A percentile compares a stretch with the other conserved stretches of the same genome.
These are phyloP conservation scores for Limnanthes douglasii DNA, from an alignment of 345 rosid genomes.

Conservation along the genomic window DNA sequence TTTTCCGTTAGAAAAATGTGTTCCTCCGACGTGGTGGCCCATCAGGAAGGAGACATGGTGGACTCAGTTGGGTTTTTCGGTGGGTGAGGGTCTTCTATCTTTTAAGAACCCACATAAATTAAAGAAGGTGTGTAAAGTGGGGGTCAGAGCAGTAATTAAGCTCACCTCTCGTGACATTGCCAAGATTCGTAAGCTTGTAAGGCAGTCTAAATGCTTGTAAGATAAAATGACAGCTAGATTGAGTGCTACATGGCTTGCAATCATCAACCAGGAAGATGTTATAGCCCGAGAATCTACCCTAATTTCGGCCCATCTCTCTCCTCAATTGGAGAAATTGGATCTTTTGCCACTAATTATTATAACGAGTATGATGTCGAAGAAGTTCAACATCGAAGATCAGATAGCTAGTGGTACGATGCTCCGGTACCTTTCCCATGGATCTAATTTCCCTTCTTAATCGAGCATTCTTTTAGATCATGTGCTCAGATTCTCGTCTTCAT, in stretches of 20 bases:
- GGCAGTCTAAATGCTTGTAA: slow-evolving; percentile 81
- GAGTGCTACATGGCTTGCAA: slow-evolving; percentile 73
- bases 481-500: too few relatives aligned
- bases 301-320: slow-evolving; percentile 36
- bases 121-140: slow-evolving; percentile 84
- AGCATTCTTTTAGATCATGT: too few relatives aligned
- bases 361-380: slow-evolving; percentile 67
- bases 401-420: too few relatives aligned
- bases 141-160: slow-evolving; percentile 74
- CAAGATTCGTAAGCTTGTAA: slow-evolving; percentile 66
- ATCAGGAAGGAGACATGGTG: slow-evolving; percentile 68
- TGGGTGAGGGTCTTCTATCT: slow-evolving; percentile 61
- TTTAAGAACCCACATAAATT: slow-evolving; percentile 83
- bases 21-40: slow-evolving; percentile 86
- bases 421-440: too few relatives aligned
- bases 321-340: slow-evolving; percentile 35
- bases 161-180: slow-evolving; percentile 76
- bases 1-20: slow-evolving; percentile 62
- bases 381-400: too few relatives aligned
- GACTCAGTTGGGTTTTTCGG: slow-evolving; percentile 66
- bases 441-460: too few relatives aligned
- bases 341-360: slow-evolving; percentile 35
- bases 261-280: slow-evolving; percentile 66
- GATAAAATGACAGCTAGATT: slow-evolving; percentile 89
- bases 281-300: slow-evolving; percentile 54